Evolutionary conservation across 1,139 yeast species (phyloP).

Genomic region (Zygosaccharomyces pseudobailii): DNA sequence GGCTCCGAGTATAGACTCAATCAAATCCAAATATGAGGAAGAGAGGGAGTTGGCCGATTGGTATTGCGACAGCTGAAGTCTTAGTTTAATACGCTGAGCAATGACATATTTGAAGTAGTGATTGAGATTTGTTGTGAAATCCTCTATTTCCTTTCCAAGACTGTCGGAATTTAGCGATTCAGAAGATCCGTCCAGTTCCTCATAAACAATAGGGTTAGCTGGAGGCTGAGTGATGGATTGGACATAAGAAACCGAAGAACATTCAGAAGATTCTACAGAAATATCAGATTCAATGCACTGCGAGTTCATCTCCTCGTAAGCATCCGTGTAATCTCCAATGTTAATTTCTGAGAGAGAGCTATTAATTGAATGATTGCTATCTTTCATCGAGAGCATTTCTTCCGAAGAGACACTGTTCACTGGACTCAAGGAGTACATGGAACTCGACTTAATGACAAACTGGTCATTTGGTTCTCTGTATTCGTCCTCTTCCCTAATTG

Average conservation of each 20-base stretch:
- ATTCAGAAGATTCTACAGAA: constrained; percentile 1
- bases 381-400: not conserved
- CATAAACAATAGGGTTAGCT: not conserved
- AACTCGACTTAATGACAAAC: constrained; percentile 9
- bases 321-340: constrained; percentile 16
- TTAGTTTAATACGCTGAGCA: constrained; percentile 25
- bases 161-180: constrained; percentile 6
- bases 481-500: constrained; percentile 27
- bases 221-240: not conserved
- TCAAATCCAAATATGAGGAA: constrained; percentile 16
- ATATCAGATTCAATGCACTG: constrained; percentile 4
- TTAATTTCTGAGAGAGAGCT: not conserved
- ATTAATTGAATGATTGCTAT: not conserved
- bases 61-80: constrained; percentile 26
- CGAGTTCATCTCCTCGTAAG: constrained; percentile 15
- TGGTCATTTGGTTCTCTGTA: constrained; percentile 10
- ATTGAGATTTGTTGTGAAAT: constrained; percentile 14
- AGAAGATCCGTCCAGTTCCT: not conserved
- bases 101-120: constrained; percentile 26
- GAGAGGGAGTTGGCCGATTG: constrained; percentile 12
- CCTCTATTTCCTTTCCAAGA: constrained; percentile 5
- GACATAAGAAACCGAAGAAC: not conserved
- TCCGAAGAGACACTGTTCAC: constrained; percentile 6
- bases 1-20: constrained; percentile 22
- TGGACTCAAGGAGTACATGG: constrained; percentile 10